phyloP scores from a whole-genome alignment of 2,329 filamentous ascomycete species.

The Grosmannia clavigera region DNA sequence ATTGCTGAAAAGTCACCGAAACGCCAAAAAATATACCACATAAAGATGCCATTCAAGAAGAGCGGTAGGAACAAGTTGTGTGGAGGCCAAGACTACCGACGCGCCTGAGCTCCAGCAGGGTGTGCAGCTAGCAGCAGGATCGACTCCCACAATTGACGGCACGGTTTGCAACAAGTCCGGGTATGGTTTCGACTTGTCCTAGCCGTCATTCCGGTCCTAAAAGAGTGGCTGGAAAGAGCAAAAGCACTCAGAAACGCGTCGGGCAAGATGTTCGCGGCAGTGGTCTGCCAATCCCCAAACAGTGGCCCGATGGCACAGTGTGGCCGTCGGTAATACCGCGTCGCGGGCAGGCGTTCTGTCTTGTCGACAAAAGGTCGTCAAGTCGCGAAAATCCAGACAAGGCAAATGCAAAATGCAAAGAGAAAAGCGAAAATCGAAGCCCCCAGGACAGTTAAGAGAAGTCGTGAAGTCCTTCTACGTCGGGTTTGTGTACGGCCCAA shows the following conservation, averaged over 20 bases:
- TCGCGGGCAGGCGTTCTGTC: neutral
- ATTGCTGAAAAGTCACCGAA: neutral
- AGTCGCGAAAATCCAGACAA: neutral
- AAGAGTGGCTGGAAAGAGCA: neutral
- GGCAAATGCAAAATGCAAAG: neutral
- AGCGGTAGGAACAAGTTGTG: neutral
- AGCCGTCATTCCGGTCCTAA: neutral
- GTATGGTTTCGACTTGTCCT: neutral
- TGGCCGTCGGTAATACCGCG: neutral
- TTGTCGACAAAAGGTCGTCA: neutral
- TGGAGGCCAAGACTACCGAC: neutral
- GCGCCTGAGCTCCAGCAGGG: neutral
- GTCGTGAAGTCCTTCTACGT: neutral
- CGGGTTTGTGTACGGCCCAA: slow-evolving; percentile 1
- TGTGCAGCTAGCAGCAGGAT: neutral
- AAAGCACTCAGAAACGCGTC: neutral
- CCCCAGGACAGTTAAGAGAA: neutral
- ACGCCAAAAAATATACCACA: neutral
- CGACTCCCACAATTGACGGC: neutral
- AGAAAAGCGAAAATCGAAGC: neutral
- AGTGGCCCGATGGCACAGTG: neutral
- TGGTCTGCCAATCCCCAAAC: neutral
- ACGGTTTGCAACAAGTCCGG: neutral
- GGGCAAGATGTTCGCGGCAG: neutral
- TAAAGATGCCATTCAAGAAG: neutral